These are phyloP conservation scores for Chlorophyllum brunneum DNA, from an alignment of 768 basidiomycete species.

Conservation along the genomic window DNA sequence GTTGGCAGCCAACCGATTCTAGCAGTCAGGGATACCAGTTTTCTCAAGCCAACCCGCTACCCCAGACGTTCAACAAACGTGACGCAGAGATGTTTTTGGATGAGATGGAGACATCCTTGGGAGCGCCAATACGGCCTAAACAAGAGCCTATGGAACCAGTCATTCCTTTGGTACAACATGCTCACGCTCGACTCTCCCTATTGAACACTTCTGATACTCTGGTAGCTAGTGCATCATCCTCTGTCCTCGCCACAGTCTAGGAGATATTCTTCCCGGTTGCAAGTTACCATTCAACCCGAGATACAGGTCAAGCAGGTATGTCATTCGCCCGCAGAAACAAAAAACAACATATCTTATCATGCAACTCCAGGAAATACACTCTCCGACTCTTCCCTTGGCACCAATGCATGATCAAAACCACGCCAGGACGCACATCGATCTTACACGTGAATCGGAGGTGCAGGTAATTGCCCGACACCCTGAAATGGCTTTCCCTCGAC, in stretches of 20 bases:
- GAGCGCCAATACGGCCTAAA: not conserved
- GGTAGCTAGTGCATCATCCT: not conserved
- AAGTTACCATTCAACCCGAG: no score
- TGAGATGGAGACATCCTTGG: conserved; percentile 2
- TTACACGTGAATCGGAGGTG: not conserved
- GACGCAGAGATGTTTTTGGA: conserved; percentile 6
- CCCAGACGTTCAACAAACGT: conserved; percentile 6
- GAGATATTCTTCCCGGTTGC: not conserved
- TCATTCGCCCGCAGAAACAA: not conserved
- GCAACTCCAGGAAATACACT: not conserved
- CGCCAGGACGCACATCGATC: not conserved
- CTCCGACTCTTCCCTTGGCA: not conserved
- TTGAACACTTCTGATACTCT: not conserved
- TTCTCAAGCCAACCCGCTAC: not conserved
- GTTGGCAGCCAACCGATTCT: not conserved
- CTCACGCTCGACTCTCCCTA: not conserved
- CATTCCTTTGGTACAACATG: not conserved
- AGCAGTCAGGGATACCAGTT: not conserved
- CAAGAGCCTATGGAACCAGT: not conserved
- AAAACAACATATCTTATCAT: not conserved
- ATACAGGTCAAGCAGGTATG: not conserved
- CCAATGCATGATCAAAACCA: not conserved
- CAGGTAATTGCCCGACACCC: not conserved
- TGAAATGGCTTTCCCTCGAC: not conserved
- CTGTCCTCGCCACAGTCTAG: not conserved